Conservation (phyloP, 306 rosid species). For the Canavalia ensiformis region DNA sequence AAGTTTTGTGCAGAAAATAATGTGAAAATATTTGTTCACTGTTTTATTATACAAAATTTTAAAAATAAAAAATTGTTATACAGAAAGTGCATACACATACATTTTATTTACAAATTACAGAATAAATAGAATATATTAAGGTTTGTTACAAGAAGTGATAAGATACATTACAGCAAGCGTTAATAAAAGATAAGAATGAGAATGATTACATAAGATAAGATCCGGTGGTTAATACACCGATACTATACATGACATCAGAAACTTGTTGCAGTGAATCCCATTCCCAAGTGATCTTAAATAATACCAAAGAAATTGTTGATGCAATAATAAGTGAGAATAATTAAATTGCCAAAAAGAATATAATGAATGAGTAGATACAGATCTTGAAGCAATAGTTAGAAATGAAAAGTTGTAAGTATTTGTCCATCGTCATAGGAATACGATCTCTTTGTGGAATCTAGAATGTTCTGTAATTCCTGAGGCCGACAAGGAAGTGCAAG, state of each 20-base stretch:
- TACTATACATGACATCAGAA: neutral
- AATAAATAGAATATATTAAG: too few relatives aligned
- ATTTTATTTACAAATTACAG: too few relatives aligned
- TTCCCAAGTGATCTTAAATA: neutral
- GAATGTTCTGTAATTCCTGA: constrained; percentile 62
- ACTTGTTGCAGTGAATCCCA: neutral
- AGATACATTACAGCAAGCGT: too few relatives aligned
- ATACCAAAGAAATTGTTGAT: neutral
- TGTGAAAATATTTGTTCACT: too few relatives aligned
- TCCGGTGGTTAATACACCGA: too few relatives aligned
- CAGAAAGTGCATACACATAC: too few relatives aligned
- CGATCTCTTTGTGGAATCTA: constrained; percentile 32
- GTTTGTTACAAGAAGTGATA: too few relatives aligned
- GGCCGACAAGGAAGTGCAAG: constrained; percentile 75
- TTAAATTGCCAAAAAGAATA: neutral
- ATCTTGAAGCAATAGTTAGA: neutral
- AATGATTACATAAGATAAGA: too few relatives aligned
- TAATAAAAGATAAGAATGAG: too few relatives aligned
- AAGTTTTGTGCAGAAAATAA: too few relatives aligned
- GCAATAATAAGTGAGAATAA: neutral
- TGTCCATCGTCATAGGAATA: neutral
- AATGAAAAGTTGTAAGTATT: neutral
- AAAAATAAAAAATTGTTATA: too few relatives aligned
- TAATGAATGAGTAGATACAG: neutral
- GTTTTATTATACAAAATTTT: too few relatives aligned